Evolutionary conservation across 768 basidiomycete species (phyloP), one percentile per base, ranked within the genome.

Genomic region (Leccinum rimulosum): DNA sequence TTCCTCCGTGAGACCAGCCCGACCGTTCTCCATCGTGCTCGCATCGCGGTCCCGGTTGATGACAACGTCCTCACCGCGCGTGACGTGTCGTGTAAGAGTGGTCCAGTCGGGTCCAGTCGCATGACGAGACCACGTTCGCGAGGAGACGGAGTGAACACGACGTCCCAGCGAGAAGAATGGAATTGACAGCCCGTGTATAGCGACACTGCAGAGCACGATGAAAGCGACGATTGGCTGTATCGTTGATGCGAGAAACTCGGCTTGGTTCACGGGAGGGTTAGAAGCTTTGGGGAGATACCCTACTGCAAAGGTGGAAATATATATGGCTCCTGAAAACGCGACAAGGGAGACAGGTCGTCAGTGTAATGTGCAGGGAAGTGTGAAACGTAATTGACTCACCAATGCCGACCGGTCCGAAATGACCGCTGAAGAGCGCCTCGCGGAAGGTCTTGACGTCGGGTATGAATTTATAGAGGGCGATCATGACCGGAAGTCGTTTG

Each of bases 221-320:
- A 97, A 98, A 1, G 90, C 87, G 11, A 94, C 91, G 64, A 99
- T 92, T 0, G 97, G 97, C 70, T 95, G 91, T 57, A 98, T 95
- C 5, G 85, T 79, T 12, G 86, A 78, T 2, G 84, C 80, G 15
- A 99, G 79, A 14, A 88, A 72, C 56, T 89, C 82, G 9, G 83
- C 76, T 69, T 91, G 87, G 17, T 77, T 77, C 33, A 76, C 74
- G 0, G 87, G 82, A 6, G 83, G 78, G 25, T 65, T 66, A 48
- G 71, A 64, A 0, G 80, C 75, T 3, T 67, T 65, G 2, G 83
- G 82, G 15, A 95, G 80, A 52, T 83, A 75, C 60, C 81, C 77
- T 9, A 82, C 81, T 6, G 93, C 92, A 11, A 93, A 80, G 0
- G 93, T 94, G 11, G 89, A 89, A 60, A 98, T 98, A 78, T 97